These are phyloP conservation scores for Phyllosticta citrichinensis DNA, from an alignment of 2,329 filamentous ascomycete genomes.

Conservation along the genomic window DNA sequence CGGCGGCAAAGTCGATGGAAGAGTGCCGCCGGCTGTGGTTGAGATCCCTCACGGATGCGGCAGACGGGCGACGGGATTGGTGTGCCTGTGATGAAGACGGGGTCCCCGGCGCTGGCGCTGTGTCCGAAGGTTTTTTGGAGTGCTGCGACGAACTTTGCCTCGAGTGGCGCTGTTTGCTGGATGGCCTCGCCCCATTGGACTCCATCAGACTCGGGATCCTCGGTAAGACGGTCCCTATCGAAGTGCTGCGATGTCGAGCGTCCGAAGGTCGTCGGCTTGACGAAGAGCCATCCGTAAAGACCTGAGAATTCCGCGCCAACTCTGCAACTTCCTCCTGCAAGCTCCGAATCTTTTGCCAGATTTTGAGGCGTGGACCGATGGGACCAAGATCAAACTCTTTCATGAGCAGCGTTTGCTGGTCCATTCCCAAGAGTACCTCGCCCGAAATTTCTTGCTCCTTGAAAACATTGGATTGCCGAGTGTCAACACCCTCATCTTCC, in stretches of 20 bases:
- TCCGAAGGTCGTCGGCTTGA: background rate
- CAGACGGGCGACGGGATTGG: conserved; percentile 52
- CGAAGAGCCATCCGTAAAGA: background rate
- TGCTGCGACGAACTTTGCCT: conserved; percentile 22
- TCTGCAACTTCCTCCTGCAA: conserved; percentile 72
- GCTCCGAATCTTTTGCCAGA: conserved; percentile 91
- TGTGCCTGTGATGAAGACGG: conserved; percentile 28
- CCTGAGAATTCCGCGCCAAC: background rate
- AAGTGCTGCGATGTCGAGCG: conserved; percentile 20
- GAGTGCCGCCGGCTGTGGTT: conserved; percentile 82
- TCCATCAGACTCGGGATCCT: conserved; percentile 29
- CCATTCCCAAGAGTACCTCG: conserved; percentile 87
- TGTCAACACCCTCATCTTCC: conserved; percentile 74
- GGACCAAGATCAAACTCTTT: conserved; percentile 91
- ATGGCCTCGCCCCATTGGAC: conserved; percentile 19
- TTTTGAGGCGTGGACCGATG: conserved; percentile 79
- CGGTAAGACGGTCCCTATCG: conserved; percentile 29
- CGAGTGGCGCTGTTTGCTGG: conserved; percentile 20
- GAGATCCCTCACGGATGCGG: conserved; percentile 70
- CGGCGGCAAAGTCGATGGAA: conserved; percentile 60
- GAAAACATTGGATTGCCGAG: conserved; percentile 87
- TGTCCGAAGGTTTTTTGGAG: background rate
- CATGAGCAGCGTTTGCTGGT: conserved; percentile 88
- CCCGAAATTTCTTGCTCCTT: conserved; percentile 92
- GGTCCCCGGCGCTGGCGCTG: background rate